phyloP scores from a whole-genome alignment of 352 stramenopile genomes.

The Pythium diclinum region DNA sequence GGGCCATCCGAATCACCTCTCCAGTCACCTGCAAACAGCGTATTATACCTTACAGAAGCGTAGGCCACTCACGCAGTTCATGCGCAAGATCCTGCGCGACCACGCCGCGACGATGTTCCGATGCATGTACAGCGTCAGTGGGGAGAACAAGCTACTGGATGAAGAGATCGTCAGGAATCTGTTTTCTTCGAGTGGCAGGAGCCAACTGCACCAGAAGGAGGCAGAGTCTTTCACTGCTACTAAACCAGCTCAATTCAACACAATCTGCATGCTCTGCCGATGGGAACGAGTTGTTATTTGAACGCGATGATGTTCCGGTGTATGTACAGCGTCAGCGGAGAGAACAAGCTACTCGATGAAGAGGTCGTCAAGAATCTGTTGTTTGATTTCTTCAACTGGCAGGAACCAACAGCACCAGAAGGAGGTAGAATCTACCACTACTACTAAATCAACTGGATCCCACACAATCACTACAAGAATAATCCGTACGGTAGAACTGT shows the following conservation, averaged over 20 bases:
- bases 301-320: background rate
- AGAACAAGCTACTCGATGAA: background rate
- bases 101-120: slow-evolving; percentile 7
- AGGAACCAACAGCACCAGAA: background rate
- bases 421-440: too few species aligned
- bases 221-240: too few species aligned
- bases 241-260: too few species aligned
- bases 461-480: too few species aligned
- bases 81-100: background rate
- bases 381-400: background rate
- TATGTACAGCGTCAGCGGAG: background rate
- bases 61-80: background rate
- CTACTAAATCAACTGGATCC: too few species aligned
- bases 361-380: background rate
- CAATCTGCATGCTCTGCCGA: too few species aligned
- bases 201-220: too few species aligned
- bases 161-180: background rate
- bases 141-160: slow-evolving; percentile 4
- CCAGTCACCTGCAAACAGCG: background rate
- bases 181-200: slow-evolving; percentile 1
- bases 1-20: background rate
- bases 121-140: slow-evolving; percentile 15
- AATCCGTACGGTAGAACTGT: too few species aligned
- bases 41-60: slow-evolving; percentile 1
- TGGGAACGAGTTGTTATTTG: too few species aligned